Conservation (phyloP, 2,329 filamentous ascomycete genomes). For the Allantophomopsis lycopodina region DNA sequence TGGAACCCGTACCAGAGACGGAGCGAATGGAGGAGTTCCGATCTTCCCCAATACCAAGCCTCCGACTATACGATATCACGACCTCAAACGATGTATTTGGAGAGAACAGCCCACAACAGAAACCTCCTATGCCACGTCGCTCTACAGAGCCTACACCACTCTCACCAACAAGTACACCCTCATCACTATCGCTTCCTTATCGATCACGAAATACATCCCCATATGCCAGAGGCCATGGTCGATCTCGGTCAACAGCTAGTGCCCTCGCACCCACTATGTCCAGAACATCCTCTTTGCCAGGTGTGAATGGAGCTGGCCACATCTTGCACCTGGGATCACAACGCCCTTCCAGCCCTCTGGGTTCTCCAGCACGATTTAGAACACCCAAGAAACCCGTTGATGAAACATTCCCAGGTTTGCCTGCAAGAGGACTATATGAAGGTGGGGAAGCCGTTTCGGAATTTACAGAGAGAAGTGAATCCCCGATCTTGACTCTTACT, state of each 20-base stretch:
- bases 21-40: conserved; percentile 55
- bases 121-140: conserved; percentile 39
- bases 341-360: conserved; percentile 38
- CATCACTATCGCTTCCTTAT: conserved; percentile 34
- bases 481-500: conserved; percentile 28
- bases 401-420: conserved; percentile 42
- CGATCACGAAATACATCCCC: conserved; percentile 50
- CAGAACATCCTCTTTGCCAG: conserved; percentile 50
- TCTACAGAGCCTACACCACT: conserved; percentile 42
- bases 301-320: conserved; percentile 44
- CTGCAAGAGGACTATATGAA: conserved; percentile 19
- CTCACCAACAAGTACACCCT: conserved; percentile 32
- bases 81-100: conserved; percentile 1
- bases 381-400: conserved; percentile 42
- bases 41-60: conserved; percentile 38
- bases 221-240: conserved; percentile 38
- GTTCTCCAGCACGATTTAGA: conserved; percentile 37
- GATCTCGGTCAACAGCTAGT: conserved; percentile 43
- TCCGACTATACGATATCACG: conserved; percentile 25
- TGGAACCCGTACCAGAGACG: conserved; percentile 57
- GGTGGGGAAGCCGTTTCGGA: conserved; percentile 22
- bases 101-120: conserved; percentile 12
- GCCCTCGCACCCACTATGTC: conserved; percentile 41
- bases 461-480: conserved; percentile 34
- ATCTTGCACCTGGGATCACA: conserved; percentile 36